Evolutionary conservation across 768 basidiomycete species (phyloP).

Genomic region (Leucocoprinus leucothites): DNA sequence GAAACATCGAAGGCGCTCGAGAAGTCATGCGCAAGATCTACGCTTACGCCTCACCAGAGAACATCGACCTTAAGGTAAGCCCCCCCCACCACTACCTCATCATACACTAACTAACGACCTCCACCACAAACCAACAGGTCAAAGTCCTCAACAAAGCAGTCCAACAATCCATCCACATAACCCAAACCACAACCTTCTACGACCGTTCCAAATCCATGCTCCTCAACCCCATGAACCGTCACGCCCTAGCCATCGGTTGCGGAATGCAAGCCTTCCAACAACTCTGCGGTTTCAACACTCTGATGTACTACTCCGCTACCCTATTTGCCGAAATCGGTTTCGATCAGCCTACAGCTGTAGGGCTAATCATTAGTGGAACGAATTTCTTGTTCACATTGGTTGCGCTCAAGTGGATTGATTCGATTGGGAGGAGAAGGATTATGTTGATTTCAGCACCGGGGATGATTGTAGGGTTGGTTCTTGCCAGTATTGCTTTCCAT

Average conservation of each 20-base stretch:
- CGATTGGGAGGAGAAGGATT: conserved; percentile 64
- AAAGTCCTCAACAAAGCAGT: conserved; percentile 60
- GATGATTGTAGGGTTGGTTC: conserved; percentile 63
- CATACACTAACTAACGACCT: not conserved
- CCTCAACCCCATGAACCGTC: conserved; percentile 54
- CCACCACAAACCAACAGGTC: conserved; percentile 31
- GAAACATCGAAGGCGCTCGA: conserved; percentile 46
- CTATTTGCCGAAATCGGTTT: conserved; percentile 81
- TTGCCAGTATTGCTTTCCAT: conserved; percentile 65
- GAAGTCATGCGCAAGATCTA: conserved; percentile 67
- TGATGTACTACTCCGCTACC: conserved; percentile 74
- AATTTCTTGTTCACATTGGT: conserved; percentile 79
- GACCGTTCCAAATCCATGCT: conserved; percentile 56
- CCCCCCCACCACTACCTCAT: not conserved
- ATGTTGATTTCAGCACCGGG: conserved; percentile 71
- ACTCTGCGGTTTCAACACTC: conserved; percentile 80
- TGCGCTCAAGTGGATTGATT: conserved; percentile 73
- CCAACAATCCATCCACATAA: conserved; percentile 56
- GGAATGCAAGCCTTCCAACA: conserved; percentile 85
- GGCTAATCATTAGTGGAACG: conserved; percentile 73
- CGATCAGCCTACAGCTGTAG: conserved; percentile 78
- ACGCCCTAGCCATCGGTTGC: conserved; percentile 72
- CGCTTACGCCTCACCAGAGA: conserved; percentile 54
- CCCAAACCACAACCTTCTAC: conserved; percentile 57
- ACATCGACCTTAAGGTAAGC: conserved; percentile 62